Evolutionary conservation across 1,284 basidiomycete genomes (phyloP).

Genomic region (Cerioporus squamosus): DNA sequence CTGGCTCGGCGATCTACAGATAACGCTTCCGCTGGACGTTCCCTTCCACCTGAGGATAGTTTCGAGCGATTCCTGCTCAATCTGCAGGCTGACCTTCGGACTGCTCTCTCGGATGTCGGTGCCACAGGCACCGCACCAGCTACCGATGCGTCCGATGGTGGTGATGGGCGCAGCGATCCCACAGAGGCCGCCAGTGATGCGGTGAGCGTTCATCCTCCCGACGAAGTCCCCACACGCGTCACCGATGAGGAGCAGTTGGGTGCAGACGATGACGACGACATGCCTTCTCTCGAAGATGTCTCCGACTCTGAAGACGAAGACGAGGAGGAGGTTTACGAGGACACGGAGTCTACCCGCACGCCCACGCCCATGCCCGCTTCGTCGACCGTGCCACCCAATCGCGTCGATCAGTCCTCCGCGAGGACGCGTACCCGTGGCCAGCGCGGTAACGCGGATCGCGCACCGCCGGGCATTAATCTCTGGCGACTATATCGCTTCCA

Average conservation of each 20-base stretch:
- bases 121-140: not conserved
- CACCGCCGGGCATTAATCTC: constrained; percentile 64
- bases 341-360: constrained; percentile 16
- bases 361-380: constrained; percentile 27
- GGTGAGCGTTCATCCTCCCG: not conserved
- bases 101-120: constrained; percentile 49
- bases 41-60: constrained; percentile 64
- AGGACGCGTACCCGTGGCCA: not conserved
- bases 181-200: not conserved
- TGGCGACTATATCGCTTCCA: constrained; percentile 83
- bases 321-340: constrained; percentile 3
- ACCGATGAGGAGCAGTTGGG: not conserved
- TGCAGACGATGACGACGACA: constrained; percentile 27
- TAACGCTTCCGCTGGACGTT: constrained; percentile 7
- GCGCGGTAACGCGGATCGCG: constrained; percentile 21
- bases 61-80: constrained; percentile 80
- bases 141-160: not conserved
- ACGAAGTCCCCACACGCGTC: not conserved
- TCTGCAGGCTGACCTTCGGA: constrained; percentile 68
- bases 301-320: constrained; percentile 25
- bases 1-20: constrained; percentile 4
- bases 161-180: not conserved
- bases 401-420: constrained; percentile 7
- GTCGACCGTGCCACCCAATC: constrained; percentile 15
- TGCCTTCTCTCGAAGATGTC: constrained; percentile 34